Percentiles rank a stretch among this genome's conserved stretches.
phyloP scores from a whole-genome alignment of 1,284 basidiomycete species.

The Phylloboletellus chloephorus region DNA sequence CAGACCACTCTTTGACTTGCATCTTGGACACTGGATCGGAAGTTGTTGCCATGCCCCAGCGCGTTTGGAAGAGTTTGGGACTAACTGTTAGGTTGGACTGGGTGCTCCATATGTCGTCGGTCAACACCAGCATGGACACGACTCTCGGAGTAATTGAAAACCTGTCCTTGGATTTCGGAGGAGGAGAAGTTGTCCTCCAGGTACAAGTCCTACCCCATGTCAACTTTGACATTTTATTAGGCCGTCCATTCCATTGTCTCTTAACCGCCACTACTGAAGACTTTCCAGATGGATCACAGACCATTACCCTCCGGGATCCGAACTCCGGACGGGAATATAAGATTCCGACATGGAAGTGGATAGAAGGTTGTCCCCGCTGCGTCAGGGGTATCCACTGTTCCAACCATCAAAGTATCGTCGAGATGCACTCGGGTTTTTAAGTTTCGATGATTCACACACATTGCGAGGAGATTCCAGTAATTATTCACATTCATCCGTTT shows the following conservation, averaged over 20 bases:
- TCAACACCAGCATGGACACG: not conserved
- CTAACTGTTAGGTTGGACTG: not conserved
- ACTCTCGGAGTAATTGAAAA: not conserved
- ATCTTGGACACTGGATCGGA: not conserved
- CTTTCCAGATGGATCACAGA: not conserved
- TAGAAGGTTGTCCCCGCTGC: not conserved
- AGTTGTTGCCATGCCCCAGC: not conserved
- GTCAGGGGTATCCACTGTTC: rapidly evolving
- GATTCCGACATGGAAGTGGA: not conserved
- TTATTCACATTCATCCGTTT: not conserved
- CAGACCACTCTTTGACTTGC: not conserved
- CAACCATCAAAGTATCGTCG: not conserved
- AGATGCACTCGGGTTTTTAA: conserved; percentile 12
- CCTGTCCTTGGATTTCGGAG: not conserved
- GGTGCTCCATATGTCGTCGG: not conserved
- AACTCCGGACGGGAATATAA: not conserved
- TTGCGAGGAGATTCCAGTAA: not conserved
- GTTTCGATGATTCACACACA: not conserved
- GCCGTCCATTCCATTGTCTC: conserved; percentile 3
- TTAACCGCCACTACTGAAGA: not conserved
- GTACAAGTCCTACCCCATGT: not conserved
- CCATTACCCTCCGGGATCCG: not conserved
- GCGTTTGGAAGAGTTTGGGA: not conserved
- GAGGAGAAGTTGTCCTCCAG: not conserved
- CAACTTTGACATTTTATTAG: conserved; percentile 8